phyloP scores from a whole-genome alignment of 2,329 filamentous ascomycete genomes.

The Hypoxylon sp. region DNA sequence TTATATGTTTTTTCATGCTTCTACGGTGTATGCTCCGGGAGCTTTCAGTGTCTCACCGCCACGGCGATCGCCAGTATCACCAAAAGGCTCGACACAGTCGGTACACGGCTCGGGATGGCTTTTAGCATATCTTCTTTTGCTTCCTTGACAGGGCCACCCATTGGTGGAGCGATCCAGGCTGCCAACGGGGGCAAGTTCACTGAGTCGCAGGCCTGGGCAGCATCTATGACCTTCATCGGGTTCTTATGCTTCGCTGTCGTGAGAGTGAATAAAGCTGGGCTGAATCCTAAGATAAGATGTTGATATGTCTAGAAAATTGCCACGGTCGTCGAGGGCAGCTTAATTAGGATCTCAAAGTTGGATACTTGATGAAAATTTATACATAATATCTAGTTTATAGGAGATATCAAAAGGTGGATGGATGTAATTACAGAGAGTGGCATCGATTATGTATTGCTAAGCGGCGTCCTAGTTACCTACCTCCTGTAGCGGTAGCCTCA shows the following conservation, averaged over 20 bases:
- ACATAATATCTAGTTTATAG: slow-evolving; percentile 4
- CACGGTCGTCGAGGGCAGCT: not conserved
- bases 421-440: not conserved
- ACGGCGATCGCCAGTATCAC: slow-evolving; percentile 59
- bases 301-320: slow-evolving; percentile 12
- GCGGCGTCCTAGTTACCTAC: no score
- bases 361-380: not conserved
- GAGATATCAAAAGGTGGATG: not conserved
- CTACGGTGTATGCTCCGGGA: slow-evolving; percentile 54
- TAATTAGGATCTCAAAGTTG: not conserved
- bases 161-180: slow-evolving; percentile 57
- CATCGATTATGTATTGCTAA: not conserved
- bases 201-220: slow-evolving; percentile 56
- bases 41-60: slow-evolving; percentile 60
- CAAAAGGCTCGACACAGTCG: slow-evolving; percentile 56
- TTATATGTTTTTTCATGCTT: slow-evolving; percentile 58
- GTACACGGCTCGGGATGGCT: slow-evolving; percentile 60
- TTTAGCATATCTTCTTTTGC: slow-evolving; percentile 58
- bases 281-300: slow-evolving; percentile 44
- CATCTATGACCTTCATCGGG: slow-evolving; percentile 50
- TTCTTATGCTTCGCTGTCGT: slow-evolving; percentile 46
- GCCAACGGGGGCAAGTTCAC: slow-evolving; percentile 50
- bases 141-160: slow-evolving; percentile 58
- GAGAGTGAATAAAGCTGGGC: slow-evolving; percentile 47
- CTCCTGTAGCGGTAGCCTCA: no score